Percentiles rank a stretch among this genome's conserved stretches.
These are phyloP conservation scores for Botrytis fabae DNA, from an alignment of 2,329 filamentous ascomycete genomes.

Conservation along the genomic window DNA sequence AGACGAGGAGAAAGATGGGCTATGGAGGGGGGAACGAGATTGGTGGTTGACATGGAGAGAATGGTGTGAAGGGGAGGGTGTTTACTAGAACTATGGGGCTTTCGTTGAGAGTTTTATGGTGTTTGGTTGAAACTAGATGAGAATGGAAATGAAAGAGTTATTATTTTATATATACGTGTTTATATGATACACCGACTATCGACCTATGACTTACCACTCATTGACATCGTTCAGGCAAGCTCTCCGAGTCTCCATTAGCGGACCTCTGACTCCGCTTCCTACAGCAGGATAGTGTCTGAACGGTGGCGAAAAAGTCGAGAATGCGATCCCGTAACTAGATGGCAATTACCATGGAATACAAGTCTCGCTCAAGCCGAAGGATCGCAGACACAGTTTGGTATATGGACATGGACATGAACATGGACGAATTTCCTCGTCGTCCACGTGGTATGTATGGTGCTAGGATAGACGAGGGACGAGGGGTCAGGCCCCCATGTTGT, in stretches of 20 bases:
- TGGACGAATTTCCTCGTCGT: not conserved
- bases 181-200: not conserved
- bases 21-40: constrained; percentile 56
- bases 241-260: not conserved
- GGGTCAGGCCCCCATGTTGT: not conserved
- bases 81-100: not conserved
- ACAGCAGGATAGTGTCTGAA: not conserved
- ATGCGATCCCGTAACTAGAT: not conserved
- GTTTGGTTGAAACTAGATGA: not conserved
- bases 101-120: not conserved
- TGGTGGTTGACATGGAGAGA: constrained; percentile 47
- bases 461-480: not conserved
- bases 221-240: not conserved
- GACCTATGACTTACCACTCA: not conserved
- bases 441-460: not conserved
- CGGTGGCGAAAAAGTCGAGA: not conserved
- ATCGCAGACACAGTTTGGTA: not conserved
- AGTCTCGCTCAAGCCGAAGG: not conserved
- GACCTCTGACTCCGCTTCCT: not conserved
- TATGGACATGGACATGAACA: not conserved
- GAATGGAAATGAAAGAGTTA: not conserved
- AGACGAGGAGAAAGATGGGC: constrained; percentile 50
- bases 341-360: not conserved
- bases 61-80: not conserved
- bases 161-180: not conserved